Base-by-base conservation (phyloP, 2,329 filamentous ascomycete species). In the Knoxdaviesia capensis region DNA sequence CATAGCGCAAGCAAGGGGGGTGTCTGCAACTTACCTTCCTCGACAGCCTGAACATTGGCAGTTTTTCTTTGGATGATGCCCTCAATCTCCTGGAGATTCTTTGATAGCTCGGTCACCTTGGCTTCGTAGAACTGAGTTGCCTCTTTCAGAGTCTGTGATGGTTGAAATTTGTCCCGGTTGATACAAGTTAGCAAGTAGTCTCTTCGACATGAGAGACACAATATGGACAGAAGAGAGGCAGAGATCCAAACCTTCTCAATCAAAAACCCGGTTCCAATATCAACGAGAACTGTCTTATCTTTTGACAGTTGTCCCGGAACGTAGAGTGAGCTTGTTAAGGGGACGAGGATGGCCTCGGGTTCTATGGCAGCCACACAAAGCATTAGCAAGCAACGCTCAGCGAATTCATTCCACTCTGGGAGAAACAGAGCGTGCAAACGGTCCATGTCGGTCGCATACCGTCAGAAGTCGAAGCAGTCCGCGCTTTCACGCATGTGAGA, bases 241-340 rank as follows among this genome's bases (percentile, higher is more conserved):
- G n/a, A 30, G 40, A 29, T n/a, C 6, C 48, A 29, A 42, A 80
- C 79, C 74, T 98, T 98, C 62, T 96, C 87, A 42, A 96, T 78
- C 54, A 86, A 87, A 57, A 92, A 96, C 0, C 88, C 88, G 1
- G 88, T 96, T 20, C 88, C 88, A 20, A 94, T 76, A 58, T 96
- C 88, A 36, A 96, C 85, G 45, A 96, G 68, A 6, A 94, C 85
- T 46, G 76, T 77, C 44, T 83, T 72, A 2, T 78, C 69, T 57
- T 79, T 74, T 38, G 80, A 70, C 36, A 96, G 66, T 35, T 71
- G 77, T 32, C 88, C 92, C 30, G 81, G 80, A 10, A 98, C 88
- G 60, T 98, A 98, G 31, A 98, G 71, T 1, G 87, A 94, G 52
- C 83, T 90, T 8, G 90, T 98, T 47, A 98, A 63, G 0, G 92